Percentiles rank a stretch among this genome's conserved stretches.
Evolutionary conservation across 768 basidiomycete species (phyloP).

Genomic region (Tylopilus rubrobrunneus): DNA sequence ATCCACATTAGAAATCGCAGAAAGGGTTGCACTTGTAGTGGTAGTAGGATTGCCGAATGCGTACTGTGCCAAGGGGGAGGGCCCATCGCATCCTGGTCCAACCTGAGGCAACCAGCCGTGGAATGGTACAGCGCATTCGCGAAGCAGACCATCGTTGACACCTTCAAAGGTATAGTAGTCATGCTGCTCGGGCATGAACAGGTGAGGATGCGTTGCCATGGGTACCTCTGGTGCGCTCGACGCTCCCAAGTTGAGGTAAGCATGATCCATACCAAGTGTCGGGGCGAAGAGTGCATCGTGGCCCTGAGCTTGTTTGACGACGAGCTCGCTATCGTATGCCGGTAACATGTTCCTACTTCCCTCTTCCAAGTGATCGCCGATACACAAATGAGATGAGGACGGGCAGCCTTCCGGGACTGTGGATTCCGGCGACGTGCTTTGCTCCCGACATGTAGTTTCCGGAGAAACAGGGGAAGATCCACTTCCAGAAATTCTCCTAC

Average conservation of each 20-base stretch:
- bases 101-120: neutral
- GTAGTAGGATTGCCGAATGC: neutral
- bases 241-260: neutral
- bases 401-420: neutral
- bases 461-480: no score
- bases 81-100: neutral
- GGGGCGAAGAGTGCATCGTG: no score
- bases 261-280: no score
- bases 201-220: neutral
- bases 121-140: neutral
- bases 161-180: neutral
- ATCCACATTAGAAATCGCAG: no score
- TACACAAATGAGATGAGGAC: neutral
- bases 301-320: no score
- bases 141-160: neutral
- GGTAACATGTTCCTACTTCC: neutral
- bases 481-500: neutral
- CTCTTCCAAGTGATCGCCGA: neutral
- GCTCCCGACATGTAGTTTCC: neutral
- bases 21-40: neutral
- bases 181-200: neutral
- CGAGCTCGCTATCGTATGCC: no score
- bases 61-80: neutral
- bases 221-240: no score
- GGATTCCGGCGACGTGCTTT: neutral